A percentile compares a stretch with the other conserved stretches of the same genome.
These are phyloP conservation scores for Phytophthora agathidicida DNA, from an alignment of 352 stramenopile genomes.

Conservation along the genomic window DNA sequence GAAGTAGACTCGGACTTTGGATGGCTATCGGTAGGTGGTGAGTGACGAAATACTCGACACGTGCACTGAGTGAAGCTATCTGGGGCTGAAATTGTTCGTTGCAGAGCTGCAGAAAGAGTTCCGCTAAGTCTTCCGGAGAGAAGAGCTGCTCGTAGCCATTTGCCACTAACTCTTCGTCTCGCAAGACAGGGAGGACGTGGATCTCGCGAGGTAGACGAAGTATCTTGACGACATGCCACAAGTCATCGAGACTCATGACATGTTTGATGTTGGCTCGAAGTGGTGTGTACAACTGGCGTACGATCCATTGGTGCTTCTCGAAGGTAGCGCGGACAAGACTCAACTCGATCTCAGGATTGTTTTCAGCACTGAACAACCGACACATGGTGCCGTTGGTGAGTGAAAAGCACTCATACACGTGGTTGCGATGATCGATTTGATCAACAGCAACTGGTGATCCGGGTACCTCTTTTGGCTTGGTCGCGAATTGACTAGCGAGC, in stretches of 20 bases:
- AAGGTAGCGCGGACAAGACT: slow-evolving; percentile 44
- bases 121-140: slow-evolving; percentile 61
- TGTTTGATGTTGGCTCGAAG: slow-evolving; percentile 43
- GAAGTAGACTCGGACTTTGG: slow-evolving; percentile 63
- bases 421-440: slow-evolving; percentile 41
- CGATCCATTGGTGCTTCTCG: slow-evolving; percentile 55
- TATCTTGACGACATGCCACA: slow-evolving; percentile 77
- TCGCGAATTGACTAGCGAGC: slow-evolving; percentile 47
- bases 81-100: slow-evolving; percentile 80
- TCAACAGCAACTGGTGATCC: not conserved
- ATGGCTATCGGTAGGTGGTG: slow-evolving; percentile 57
- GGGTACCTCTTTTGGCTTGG: not conserved
- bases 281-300: slow-evolving; percentile 66
- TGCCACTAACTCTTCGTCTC: slow-evolving; percentile 56
- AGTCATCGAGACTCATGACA: slow-evolving; percentile 63
- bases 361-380: slow-evolving; percentile 66
- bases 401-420: slow-evolving; percentile 67
- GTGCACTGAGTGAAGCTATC: slow-evolving; percentile 52
- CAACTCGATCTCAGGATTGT: slow-evolving; percentile 54
- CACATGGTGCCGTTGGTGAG: slow-evolving; percentile 62
- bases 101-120: slow-evolving; percentile 72
- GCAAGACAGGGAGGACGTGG: slow-evolving; percentile 56
- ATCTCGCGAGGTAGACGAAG: slow-evolving; percentile 61
- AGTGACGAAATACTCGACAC: slow-evolving; percentile 63
- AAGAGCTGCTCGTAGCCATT: slow-evolving; percentile 65